Base-by-base conservation (phyloP, 495 filamentous ascomycete species). In the Aspergillus ellipticus region DNA sequence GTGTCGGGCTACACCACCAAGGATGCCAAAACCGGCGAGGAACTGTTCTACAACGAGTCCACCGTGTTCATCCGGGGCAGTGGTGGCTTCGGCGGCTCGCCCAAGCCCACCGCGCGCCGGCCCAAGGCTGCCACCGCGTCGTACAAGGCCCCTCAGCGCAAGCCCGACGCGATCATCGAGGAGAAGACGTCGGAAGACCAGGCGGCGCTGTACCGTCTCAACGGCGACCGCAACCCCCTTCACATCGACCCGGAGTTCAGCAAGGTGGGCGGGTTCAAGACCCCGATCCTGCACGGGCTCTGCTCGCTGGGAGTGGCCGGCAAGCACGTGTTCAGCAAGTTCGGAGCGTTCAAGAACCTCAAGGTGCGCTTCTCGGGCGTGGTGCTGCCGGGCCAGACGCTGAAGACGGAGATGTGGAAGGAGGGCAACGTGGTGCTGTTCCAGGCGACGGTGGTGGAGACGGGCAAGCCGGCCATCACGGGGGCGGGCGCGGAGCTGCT, bases 351-450 rank as follows among this genome's bases (percentile, higher is more conserved):
- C 77, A 90, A 87, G 79, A 97, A 94, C 74, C 83, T 97, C 71
- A 98, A 98, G 82, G 94, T 97, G 6, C 76, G 94, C 57, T 98
- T 98, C 74, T 92, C 91, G 5, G 95, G 94, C 39, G 87, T 90
- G 11, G 94, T 98, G 2, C 62, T 93, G 21, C 95, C 94, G 1
- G 95, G 94, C 6, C 90, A 98, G 83, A 97, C 90, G 49, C 82
- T 98, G 33, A 82, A 85, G 64, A 97, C 92, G 28, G 94, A 97
- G 84, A 96, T 96, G 90, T 98, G 94, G 94, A 96, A 91, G 82
- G 91, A 93, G 67, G 88, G 85, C n/a, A 82, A 81, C 58, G 87
- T 82, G 65, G 86, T 98, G 22, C 72, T 96, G 46, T 98, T 98
- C 80, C 92, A 97, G 82, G 84, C 85, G 17, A 93, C 83, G 66